Conservation (phyloP, 441 rosid species). For the Eutrema salsugineum region DNA sequence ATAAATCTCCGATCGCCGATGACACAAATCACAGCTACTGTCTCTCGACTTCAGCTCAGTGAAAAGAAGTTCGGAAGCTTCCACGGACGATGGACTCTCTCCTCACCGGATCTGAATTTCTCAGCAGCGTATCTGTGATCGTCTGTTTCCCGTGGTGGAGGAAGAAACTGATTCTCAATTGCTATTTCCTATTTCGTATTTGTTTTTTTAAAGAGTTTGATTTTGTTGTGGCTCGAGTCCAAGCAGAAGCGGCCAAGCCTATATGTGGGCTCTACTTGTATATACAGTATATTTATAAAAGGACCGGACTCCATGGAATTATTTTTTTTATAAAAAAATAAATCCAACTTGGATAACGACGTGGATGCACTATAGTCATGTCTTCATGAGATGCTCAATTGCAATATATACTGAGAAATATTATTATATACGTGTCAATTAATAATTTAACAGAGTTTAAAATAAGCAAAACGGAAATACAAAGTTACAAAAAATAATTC, state of each 20-base stretch:
- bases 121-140: background rate
- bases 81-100: background rate
- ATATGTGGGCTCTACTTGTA: slow-evolving; percentile 3
- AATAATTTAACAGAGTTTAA: too few species aligned
- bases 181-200: background rate
- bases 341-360: slow-evolving; percentile 23
- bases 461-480: too few species aligned
- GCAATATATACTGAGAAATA: background rate
- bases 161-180: background rate
- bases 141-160: background rate
- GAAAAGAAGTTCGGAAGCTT: background rate
- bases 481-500: too few species aligned
- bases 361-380: slow-evolving; percentile 19
- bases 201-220: background rate
- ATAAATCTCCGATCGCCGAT: background rate
- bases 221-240: slow-evolving; percentile 7
- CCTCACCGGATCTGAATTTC: slow-evolving; percentile 16
- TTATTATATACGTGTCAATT: background rate
- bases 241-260: slow-evolving; percentile 8
- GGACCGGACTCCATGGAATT: background rate
- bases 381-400: too few species aligned
- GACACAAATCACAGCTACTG: background rate
- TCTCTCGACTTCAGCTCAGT: background rate
- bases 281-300: background rate
- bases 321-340: background rate